Evolutionary conservation across 768 basidiomycete species (phyloP).

Genomic region (Boletellus ananiceps): DNA sequence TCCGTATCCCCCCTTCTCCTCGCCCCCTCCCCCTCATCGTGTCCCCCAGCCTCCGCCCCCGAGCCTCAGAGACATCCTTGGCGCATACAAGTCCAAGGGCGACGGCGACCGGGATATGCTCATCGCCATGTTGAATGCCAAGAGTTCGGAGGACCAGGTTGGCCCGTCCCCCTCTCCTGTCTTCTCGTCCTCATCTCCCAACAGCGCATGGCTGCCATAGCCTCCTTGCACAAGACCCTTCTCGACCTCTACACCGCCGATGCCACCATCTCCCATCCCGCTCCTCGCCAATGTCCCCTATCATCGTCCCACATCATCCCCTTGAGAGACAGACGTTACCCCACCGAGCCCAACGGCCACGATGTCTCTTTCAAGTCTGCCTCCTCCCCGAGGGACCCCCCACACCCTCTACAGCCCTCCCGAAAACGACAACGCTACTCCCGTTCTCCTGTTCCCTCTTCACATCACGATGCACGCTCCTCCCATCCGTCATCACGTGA

Average conservation of each 20-base stretch:
- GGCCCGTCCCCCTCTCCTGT: conserved; percentile 6
- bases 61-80: conserved; percentile 77
- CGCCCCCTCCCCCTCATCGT: not conserved
- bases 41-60: conserved; percentile 65
- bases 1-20: conserved; percentile 10
- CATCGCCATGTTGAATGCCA: conserved; percentile 86
- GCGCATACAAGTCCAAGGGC: conserved; percentile 79
- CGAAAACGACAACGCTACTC: conserved; percentile 65
- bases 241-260: conserved; percentile 49
- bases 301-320: conserved; percentile 30
- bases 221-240: conserved; percentile 65
- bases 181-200: conserved; percentile 4
- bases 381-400: conserved; percentile 23
- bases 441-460: conserved; percentile 47
- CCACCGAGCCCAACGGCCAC: conserved; percentile 16
- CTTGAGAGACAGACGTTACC: conserved; percentile 21
- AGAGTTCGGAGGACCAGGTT: conserved; percentile 91
- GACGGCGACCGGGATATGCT: conserved; percentile 92
- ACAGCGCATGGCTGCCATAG: conserved; percentile 68
- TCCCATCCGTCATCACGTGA: conserved; percentile 41
- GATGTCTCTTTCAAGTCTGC: conserved; percentile 10
- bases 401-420: conserved; percentile 38
- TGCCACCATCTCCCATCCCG: conserved; percentile 28
- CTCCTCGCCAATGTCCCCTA: conserved; percentile 35
- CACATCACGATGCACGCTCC: conserved; percentile 31